Percentiles rank a stretch among this genome's conserved stretches.
Evolutionary conservation across 768 basidiomycete species (phyloP).

Genomic region (Kwoniella botswanensis): DNA sequence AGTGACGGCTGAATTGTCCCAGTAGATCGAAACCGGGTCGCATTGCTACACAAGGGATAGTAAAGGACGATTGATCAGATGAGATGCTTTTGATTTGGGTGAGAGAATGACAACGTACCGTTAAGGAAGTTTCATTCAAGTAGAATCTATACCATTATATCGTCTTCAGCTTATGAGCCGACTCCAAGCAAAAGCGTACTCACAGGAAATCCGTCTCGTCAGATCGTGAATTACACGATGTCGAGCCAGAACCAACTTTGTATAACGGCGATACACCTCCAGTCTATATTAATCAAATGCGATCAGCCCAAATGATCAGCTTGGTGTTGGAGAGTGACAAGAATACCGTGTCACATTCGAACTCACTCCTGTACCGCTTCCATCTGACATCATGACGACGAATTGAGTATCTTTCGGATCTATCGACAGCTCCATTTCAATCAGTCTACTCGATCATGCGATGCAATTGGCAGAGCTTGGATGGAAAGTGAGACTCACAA

Average conservation of each 20-base stretch:
- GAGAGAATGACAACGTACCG: slow-evolving; percentile 23
- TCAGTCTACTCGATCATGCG: slow-evolving; percentile 4
- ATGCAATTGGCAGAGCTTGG: neutral
- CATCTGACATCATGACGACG: slow-evolving; percentile 49
- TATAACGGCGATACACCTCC: slow-evolving; percentile 46
- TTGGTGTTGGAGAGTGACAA: neutral
- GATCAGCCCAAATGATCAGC: neutral
- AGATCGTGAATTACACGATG: slow-evolving; percentile 34
- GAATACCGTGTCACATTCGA: neutral
- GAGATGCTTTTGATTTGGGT: neutral
- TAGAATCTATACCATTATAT: slow-evolving; percentile 43
- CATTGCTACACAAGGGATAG: slow-evolving; percentile 36
- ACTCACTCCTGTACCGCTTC: slow-evolving; percentile 46
- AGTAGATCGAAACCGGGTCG: slow-evolving; percentile 41
- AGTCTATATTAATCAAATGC: slow-evolving; percentile 26
- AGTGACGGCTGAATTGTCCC: slow-evolving; percentile 41
- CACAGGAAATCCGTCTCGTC: slow-evolving; percentile 42
- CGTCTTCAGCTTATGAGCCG: neutral
- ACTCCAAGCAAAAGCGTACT: slow-evolving; percentile 1
- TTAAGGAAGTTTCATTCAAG: slow-evolving; percentile 43
- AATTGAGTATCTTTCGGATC: slow-evolving; percentile 42
- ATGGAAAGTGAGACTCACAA: slow-evolving; percentile 30
- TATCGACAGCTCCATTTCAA: slow-evolving; percentile 7
- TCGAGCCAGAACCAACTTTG: slow-evolving; percentile 26
- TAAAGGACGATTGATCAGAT: neutral